Evolutionary conservation across 2,329 filamentous ascomycete genomes (phyloP).

Genomic region (Myriosclerotinia scirpicola): DNA sequence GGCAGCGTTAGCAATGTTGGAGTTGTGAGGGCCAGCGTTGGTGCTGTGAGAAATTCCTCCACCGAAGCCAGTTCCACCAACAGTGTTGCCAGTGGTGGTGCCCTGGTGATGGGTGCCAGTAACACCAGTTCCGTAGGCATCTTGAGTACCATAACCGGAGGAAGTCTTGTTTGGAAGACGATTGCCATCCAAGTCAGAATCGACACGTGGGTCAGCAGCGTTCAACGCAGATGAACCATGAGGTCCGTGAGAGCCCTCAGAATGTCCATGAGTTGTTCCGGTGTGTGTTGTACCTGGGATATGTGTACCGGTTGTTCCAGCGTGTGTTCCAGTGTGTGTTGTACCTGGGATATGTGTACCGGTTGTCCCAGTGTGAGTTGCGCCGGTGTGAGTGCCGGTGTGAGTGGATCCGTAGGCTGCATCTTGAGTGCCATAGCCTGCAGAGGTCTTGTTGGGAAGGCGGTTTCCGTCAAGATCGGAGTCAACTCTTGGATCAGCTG

Average conservation of each 20-base stretch:
- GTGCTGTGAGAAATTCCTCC: constrained; percentile 37
- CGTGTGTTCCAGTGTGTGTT: neutral
- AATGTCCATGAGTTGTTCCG: neutral
- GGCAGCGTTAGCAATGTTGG: constrained; percentile 45
- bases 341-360: neutral
- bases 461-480: constrained; percentile 45
- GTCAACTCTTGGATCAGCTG: constrained; percentile 52
- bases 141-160: constrained; percentile 18
- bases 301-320: neutral
- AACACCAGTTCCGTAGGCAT: constrained; percentile 20
- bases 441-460: constrained; percentile 11
- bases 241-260: constrained; percentile 36
- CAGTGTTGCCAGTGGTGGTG: constrained; percentile 14
- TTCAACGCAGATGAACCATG: constrained; percentile 43
- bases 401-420: neutral
- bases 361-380: neutral
- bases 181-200: constrained; percentile 47
- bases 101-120: constrained; percentile 15
- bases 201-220: constrained; percentile 51
- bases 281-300: neutral
- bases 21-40: constrained; percentile 43
- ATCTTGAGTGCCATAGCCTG: constrained; percentile 21
- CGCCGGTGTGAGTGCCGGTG: neutral
- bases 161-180: constrained; percentile 18
- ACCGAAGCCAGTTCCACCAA: constrained; percentile 25